Evolutionary conservation across 2,329 filamentous ascomycete genomes (phyloP).

Genomic region (Neurospora sp.): DNA sequence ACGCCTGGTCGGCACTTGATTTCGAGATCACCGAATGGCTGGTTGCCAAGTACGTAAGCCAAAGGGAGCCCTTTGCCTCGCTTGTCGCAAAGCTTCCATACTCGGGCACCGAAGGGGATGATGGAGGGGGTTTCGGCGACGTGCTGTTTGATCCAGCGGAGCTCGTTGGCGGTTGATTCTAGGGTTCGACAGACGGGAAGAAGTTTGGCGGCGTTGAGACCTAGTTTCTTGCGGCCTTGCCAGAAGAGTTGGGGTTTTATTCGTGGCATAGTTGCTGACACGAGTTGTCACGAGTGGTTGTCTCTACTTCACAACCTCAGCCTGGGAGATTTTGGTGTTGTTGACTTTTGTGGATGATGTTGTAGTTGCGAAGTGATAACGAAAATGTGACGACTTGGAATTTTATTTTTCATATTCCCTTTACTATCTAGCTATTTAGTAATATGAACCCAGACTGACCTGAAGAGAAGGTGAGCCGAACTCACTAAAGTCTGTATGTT

Average conservation of each 20-base stretch:
- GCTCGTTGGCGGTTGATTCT: constrained; percentile 54
- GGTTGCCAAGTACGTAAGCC: constrained; percentile 81
- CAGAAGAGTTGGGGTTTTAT: constrained; percentile 48
- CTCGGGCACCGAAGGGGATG: constrained; percentile 4
- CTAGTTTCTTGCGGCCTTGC: constrained; percentile 38
- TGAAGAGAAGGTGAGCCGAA: background rate
- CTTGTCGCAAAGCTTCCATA: constrained; percentile 32
- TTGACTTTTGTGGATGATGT: too few relatives aligned
- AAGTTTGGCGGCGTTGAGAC: constrained; percentile 48
- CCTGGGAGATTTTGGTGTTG: background rate
- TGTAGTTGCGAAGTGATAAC: background rate
- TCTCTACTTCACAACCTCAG: background rate
- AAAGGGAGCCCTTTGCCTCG: constrained; percentile 61
- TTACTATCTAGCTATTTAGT: background rate
- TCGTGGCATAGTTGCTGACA: constrained; percentile 46
- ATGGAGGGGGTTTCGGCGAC: constrained; percentile 20
- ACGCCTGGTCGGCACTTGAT: constrained; percentile 69
- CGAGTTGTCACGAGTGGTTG: background rate
- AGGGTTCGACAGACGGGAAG: constrained; percentile 56
- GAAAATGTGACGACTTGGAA: background rate
- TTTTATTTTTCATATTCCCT: background rate
- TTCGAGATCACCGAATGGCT: constrained; percentile 79
- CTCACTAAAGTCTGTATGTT: background rate
- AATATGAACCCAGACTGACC: background rate
- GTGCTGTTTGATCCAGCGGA: constrained; percentile 63